phyloP scores from a whole-genome alignment of 1,139 yeast species.

The Tardiomyces depauwii region DNA sequence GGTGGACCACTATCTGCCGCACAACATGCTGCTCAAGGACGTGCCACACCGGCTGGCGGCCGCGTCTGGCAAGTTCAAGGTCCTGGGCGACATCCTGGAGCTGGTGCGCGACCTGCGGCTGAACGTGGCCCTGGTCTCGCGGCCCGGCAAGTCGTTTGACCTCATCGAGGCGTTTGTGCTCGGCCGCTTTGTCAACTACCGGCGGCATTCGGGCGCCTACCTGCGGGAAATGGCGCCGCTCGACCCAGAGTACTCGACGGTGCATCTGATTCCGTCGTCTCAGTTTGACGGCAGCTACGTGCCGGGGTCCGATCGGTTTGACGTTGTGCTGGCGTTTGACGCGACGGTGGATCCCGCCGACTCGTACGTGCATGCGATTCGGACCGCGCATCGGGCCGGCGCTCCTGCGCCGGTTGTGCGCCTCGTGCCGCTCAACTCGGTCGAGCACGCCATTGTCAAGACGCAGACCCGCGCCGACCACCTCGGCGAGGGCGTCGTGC shows the following conservation, averaged over 20 bases:
- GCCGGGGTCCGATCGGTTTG: slow-evolving; percentile 31
- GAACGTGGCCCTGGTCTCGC: slow-evolving; percentile 40
- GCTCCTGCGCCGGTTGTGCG: slow-evolving; percentile 48
- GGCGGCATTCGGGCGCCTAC: slow-evolving; percentile 50
- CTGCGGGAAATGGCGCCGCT: slow-evolving; percentile 11
- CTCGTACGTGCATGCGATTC: slow-evolving; percentile 25
- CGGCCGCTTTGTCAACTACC: slow-evolving; percentile 57
- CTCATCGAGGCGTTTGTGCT: slow-evolving; percentile 64
- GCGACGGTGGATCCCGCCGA: slow-evolving; percentile 41
- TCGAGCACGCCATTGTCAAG: slow-evolving; percentile 46
- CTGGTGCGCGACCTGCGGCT: slow-evolving; percentile 30
- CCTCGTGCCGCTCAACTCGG: slow-evolving; percentile 64
- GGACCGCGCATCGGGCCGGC: slow-evolving; percentile 17
- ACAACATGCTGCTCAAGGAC: slow-evolving; percentile 64
- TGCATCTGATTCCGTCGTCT: slow-evolving; percentile 24
- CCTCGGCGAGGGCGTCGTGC: slow-evolving; percentile 20
- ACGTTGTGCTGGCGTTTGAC: slow-evolving; percentile 60
- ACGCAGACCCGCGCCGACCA: slow-evolving; percentile 4
- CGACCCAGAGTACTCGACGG: slow-evolving; percentile 16
- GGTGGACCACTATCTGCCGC: slow-evolving; percentile 80
- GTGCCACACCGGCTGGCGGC: slow-evolving; percentile 65
- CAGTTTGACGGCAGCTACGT: slow-evolving; percentile 17
- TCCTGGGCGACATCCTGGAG: slow-evolving; percentile 40
- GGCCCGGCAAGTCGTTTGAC: slow-evolving; percentile 59
- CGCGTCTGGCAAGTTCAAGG: slow-evolving; percentile 78